Conservation (phyloP, 306 rosid genomes). For the Arachis stenosperma region DNA sequence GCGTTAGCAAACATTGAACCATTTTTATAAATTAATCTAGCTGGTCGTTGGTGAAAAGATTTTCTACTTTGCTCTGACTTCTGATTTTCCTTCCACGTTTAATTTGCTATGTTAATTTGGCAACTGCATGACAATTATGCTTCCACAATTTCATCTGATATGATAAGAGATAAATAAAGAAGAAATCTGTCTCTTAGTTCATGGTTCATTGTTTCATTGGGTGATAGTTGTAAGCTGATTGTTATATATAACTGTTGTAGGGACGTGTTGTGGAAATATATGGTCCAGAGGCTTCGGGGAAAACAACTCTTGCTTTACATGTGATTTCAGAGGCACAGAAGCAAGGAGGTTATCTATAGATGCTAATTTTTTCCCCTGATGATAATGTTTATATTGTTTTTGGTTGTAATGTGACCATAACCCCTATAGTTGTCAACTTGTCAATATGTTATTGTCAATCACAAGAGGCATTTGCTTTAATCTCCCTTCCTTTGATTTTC, state of each 20-base stretch:
- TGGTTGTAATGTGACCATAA: constrained; percentile 8
- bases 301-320: constrained; percentile 86
- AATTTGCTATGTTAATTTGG: constrained; percentile 6
- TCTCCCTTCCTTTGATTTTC: neutral
- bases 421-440: neutral
- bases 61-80: constrained; percentile 2
- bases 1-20: constrained; percentile 21
- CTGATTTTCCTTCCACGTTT: constrained; percentile 13
- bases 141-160: constrained; percentile 16
- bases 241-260: constrained; percentile 49
- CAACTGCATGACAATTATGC: neutral
- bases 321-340: constrained; percentile 95
- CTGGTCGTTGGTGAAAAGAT: neutral
- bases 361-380: constrained; percentile 20
- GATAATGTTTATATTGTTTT: constrained; percentile 11
- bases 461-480: neutral
- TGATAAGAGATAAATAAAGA: neutral
- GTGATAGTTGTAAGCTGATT: constrained; percentile 15
- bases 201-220: constrained; percentile 1
- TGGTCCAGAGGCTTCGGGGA: constrained; percentile 97
- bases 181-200: neutral
- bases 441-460: neutral
- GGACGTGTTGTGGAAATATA: constrained; percentile 95
- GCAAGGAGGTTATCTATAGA: constrained; percentile 74
- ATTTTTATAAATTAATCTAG: neutral